These are phyloP conservation scores for Sphaerobolus stellatus DNA, from an alignment of 1,284 basidiomycete species.

Conservation along the genomic window DNA sequence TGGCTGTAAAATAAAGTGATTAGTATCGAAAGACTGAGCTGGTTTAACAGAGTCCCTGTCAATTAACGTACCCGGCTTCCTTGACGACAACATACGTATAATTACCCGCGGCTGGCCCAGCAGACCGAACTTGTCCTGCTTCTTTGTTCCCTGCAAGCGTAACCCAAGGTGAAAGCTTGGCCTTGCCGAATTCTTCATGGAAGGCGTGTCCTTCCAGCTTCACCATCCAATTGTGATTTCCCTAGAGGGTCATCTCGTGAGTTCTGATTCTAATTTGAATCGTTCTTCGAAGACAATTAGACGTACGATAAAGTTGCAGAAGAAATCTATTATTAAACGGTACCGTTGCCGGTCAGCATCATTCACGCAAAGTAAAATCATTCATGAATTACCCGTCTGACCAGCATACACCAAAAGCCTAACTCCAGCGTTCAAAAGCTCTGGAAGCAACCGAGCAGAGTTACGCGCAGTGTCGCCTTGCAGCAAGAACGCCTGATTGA, in stretches of 20 bases:
- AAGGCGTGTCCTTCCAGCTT: conserved; percentile 62
- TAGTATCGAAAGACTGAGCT: not conserved
- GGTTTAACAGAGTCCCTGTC: not conserved
- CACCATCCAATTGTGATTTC: conserved; percentile 72
- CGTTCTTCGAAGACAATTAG: not conserved
- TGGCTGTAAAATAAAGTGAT: conserved; percentile 25
- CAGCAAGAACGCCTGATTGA: conserved; percentile 67
- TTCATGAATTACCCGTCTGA: conserved; percentile 51
- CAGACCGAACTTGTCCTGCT: conserved; percentile 60
- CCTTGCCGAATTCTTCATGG: conserved; percentile 56
- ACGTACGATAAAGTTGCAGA: conserved; percentile 74
- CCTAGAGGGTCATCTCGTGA: conserved; percentile 36
- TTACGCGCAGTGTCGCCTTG: conserved; percentile 82
- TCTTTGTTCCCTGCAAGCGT: conserved; percentile 44
- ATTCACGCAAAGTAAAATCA: not conserved
- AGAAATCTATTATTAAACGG: conserved; percentile 55
- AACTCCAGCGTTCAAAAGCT: conserved; percentile 73
- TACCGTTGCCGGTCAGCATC: no score
- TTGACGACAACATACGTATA: conserved; percentile 71
- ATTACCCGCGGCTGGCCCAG: conserved; percentile 71
- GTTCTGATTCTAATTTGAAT: not conserved
- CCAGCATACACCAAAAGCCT: conserved; percentile 82
- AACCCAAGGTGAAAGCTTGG: conserved; percentile 56
- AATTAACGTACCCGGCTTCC: conserved; percentile 63
- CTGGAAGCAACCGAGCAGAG: conserved; percentile 68